Evolutionary conservation across 768 basidiomycete genomes (phyloP).

Genomic region (Artomyces pyxidatus): DNA sequence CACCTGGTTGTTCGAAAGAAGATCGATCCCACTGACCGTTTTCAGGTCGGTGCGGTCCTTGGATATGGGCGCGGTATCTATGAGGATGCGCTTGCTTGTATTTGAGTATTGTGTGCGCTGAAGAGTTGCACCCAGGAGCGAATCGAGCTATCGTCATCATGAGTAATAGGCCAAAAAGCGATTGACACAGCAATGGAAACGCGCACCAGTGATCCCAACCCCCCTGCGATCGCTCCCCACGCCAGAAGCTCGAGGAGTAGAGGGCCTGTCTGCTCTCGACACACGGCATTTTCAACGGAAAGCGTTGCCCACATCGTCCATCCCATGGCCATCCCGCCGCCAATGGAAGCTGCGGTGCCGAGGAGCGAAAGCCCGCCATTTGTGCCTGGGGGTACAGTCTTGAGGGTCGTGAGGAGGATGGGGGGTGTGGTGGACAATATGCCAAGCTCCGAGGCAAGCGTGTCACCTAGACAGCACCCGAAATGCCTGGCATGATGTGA

Average conservation of each 20-base stretch:
- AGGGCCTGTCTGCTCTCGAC: slow-evolving; percentile 32
- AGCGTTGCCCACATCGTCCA: slow-evolving; percentile 47
- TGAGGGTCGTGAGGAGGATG: slow-evolving; percentile 70
- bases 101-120: slow-evolving; percentile 73
- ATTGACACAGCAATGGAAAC: not conserved
- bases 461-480: slow-evolving; percentile 85
- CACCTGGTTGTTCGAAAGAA: slow-evolving; percentile 84
- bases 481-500: slow-evolving; percentile 53
- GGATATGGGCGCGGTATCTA: slow-evolving; percentile 33
- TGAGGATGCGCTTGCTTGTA: slow-evolving; percentile 52
- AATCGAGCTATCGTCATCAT: slow-evolving; percentile 53
- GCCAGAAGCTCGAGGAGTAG: slow-evolving; percentile 37
- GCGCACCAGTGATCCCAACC: slow-evolving; percentile 73
- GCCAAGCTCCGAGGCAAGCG: slow-evolving; percentile 88
- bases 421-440: slow-evolving; percentile 69
- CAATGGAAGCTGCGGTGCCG: slow-evolving; percentile 65
- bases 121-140: slow-evolving; percentile 78
- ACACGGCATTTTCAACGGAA: slow-evolving; percentile 51
- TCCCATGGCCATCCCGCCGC: slow-evolving; percentile 72
- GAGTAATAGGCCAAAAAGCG: not conserved
- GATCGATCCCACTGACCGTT: slow-evolving; percentile 51
- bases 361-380: slow-evolving; percentile 79
- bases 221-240: slow-evolving; percentile 62
- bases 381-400: slow-evolving; percentile 76
- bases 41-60: slow-evolving; percentile 36